These are phyloP conservation scores for Phlebiopsis gigantea DNA, from an alignment of 768 basidiomycete species.

Conservation along the genomic window DNA sequence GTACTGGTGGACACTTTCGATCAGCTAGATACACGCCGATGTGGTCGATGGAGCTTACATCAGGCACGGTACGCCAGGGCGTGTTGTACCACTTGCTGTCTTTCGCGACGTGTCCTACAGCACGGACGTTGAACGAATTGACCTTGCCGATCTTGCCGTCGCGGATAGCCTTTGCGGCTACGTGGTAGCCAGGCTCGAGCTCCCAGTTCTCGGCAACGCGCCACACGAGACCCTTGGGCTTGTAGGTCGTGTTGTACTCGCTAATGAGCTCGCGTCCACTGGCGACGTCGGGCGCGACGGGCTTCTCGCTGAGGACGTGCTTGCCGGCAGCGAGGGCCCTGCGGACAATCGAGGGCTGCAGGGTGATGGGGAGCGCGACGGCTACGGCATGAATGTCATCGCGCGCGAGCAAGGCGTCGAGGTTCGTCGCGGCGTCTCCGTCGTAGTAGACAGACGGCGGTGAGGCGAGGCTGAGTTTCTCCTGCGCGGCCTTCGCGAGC, in stretches of 20 bases:
- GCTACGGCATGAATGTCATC: slow-evolving; percentile 69
- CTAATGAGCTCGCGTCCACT: slow-evolving; percentile 59
- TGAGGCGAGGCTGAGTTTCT: slow-evolving; percentile 33
- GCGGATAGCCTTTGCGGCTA: slow-evolving; percentile 43
- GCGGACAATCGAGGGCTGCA: slow-evolving; percentile 64
- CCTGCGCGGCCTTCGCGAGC: slow-evolving; percentile 43
- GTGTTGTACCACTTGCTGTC: slow-evolving; percentile 76
- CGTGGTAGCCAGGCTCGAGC: slow-evolving; percentile 53
- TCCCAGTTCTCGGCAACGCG: slow-evolving; percentile 78
- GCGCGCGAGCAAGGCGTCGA: slow-evolving; percentile 64
- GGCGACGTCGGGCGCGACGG: slow-evolving; percentile 67
- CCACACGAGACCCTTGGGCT: slow-evolving; percentile 69
- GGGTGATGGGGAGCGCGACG: slow-evolving; percentile 70
- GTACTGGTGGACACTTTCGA: slow-evolving; percentile 35
- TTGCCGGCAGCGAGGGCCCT: slow-evolving; percentile 70
- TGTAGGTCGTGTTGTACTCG: slow-evolving; percentile 59
- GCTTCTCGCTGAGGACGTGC: slow-evolving; percentile 88
- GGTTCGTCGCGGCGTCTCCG: slow-evolving; percentile 34
- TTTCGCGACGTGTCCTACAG: slow-evolving; percentile 49
- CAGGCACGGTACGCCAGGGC: slow-evolving; percentile 78
- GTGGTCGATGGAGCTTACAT: slow-evolving; percentile 41
- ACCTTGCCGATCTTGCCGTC: slow-evolving; percentile 70
- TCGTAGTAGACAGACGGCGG: slow-evolving; percentile 55
- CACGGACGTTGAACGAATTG: slow-evolving; percentile 55
- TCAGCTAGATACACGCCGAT: not conserved